These are phyloP conservation scores for Microdochium bolleyi DNA, from an alignment of 2,329 filamentous ascomycete genomes.

Conservation along the genomic window DNA sequence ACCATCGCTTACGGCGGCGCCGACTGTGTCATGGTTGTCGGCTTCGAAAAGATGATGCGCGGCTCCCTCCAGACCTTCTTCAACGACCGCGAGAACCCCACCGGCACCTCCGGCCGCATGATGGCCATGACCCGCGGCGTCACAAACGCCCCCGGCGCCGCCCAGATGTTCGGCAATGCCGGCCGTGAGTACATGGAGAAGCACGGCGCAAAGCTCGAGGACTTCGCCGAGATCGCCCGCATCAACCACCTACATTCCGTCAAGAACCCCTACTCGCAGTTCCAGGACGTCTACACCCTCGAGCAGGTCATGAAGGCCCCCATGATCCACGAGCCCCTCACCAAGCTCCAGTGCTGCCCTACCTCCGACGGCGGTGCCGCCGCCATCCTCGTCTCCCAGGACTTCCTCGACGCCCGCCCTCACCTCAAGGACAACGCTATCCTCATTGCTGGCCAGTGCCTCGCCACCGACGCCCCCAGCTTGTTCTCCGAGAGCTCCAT, in stretches of 20 bases:
- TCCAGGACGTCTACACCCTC: constrained; percentile 82
- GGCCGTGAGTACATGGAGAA: constrained; percentile 93
- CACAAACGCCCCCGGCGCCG: constrained; percentile 75
- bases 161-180: constrained; percentile 94
- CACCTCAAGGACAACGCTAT: constrained; percentile 78
- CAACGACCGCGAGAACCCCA: constrained; percentile 77
- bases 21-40: constrained; percentile 84
- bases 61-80: constrained; percentile 80
- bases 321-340: constrained; percentile 79
- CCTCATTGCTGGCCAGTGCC: constrained; percentile 76
- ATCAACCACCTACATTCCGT: constrained; percentile 89
- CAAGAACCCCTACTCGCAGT: constrained; percentile 96
- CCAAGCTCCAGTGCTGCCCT: constrained; percentile 97
- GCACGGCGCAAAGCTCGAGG: constrained; percentile 74
- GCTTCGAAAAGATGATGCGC: constrained; percentile 97
- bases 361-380: constrained; percentile 90
- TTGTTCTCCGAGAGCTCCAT: constrained; percentile 77
- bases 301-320: constrained; percentile 71
- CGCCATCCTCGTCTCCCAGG: constrained; percentile 79
- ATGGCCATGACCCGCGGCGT: constrained; percentile 77
- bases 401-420: constrained; percentile 78
- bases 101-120: constrained; percentile 63
- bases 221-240: constrained; percentile 92
- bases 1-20: constrained; percentile 73
- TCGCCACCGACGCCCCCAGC: constrained; percentile 75